Evolutionary conservation across 495 filamentous ascomycete genomes (phyloP), one percentile per base, ranked within the genome.

Genomic region (Penicillium manginii): DNA sequence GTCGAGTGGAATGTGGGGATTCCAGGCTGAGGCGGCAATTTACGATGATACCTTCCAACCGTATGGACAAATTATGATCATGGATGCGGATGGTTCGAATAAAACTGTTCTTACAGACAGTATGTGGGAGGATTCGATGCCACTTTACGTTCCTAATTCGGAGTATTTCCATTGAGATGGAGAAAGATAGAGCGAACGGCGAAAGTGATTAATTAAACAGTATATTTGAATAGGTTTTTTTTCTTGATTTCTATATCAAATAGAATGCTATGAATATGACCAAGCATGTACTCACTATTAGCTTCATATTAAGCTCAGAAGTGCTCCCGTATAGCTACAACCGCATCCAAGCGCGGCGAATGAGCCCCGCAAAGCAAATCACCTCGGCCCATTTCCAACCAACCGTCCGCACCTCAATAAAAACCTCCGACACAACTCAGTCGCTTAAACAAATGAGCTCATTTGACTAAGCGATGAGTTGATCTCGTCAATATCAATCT

Each of bases 81-180:
- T 73, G 70, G 57, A 75, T 56, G 57, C 61, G 2, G 67, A 72
- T 57, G 67, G 72, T 1, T 53, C 58, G 2, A 69, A 75, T 47
- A 72, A 66, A 59, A 53, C 37, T 17, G 37, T 70, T 1, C 26
- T 73, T 22, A 73, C 68, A 6, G 60, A 75, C 26, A 66, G 59
- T 14, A 63, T 69, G n/a, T 72, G 69, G 71, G 71, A 70, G 57
- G 67, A 74, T 23, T 67, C 67, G 2, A 75, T 73, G 70, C 66
- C 70, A 8, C 19, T 70, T 2, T 72, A 57, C 29, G 23, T 68
- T 15, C 60, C 65, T 5, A 65, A 64, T 26, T 47, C 45, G 10
- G 21, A 47, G 9, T 47, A 47, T 47, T 47, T 22, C 45, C 2
- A 47, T 5, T 12, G 10, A 22, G 45, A 23, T 45, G 18, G 15